phyloP scores from a whole-genome alignment of 2,329 filamentous ascomycete species.

The Pseudocercospora macadamiae region DNA sequence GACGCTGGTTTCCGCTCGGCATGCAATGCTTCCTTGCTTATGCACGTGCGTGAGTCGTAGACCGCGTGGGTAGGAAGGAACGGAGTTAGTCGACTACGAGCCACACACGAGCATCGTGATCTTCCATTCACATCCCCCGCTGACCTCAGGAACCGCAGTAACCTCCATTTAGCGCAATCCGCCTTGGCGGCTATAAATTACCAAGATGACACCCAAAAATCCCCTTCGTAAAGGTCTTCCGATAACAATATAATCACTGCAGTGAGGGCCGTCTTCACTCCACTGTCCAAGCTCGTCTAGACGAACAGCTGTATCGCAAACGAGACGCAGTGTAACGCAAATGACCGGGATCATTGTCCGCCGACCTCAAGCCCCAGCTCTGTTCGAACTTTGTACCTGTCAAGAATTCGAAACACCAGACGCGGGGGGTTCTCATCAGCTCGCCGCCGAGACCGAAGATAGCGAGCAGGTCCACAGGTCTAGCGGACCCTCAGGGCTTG shows the following conservation, averaged over 20 bases:
- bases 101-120: background rate
- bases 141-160: no score
- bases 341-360: background rate
- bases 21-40: constrained; percentile 9
- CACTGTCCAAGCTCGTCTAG: no score
- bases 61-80: background rate
- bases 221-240: no score
- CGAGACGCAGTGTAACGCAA: background rate
- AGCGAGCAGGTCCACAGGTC: no score
- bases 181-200: no score
- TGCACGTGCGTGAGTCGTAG: constrained; percentile 5
- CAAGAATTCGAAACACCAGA: no score
- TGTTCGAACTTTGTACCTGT: background rate
- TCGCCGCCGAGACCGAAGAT: background rate
- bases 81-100: background rate
- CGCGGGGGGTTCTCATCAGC: no score
- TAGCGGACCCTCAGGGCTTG: no score
- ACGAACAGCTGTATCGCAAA: background rate
- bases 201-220: no score
- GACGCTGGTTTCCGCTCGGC: background rate
- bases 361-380: background rate
- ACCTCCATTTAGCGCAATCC: no score
- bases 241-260: no score
- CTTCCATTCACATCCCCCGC: background rate
- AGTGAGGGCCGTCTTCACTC: no score